Conservation (phyloP, 2,329 filamentous ascomycete species). For the Calonectria pauciramosa region DNA sequence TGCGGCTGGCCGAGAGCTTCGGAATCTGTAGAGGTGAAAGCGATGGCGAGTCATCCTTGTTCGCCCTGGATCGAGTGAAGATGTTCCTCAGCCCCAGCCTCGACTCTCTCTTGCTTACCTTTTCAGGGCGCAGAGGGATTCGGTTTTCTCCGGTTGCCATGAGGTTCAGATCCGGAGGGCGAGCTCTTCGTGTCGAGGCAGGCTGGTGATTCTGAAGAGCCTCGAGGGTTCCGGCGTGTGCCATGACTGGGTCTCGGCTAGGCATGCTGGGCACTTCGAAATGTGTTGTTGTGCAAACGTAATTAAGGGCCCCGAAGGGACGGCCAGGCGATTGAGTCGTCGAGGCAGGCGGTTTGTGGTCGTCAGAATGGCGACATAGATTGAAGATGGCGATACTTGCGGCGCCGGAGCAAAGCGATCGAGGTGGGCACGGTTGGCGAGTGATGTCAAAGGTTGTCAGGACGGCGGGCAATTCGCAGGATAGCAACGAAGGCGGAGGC, state of each 20-base stretch:
- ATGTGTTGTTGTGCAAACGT: neutral
- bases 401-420: neutral
- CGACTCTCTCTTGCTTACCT: constrained; percentile 63
- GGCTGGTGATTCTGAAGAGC: constrained; percentile 42
- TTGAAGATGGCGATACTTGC: constrained; percentile 15
- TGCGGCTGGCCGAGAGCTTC: constrained; percentile 57
- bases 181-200: constrained; percentile 38
- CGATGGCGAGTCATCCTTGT: constrained; percentile 51
- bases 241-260: constrained; percentile 45
- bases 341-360: constrained; percentile 27
- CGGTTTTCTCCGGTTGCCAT: constrained; percentile 51
- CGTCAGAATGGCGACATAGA: constrained; percentile 33
- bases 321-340: constrained; percentile 28
- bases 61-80: constrained; percentile 61
- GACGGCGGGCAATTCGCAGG: neutral
- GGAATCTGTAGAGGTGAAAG: constrained; percentile 48
- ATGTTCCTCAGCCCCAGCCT: constrained; percentile 65
- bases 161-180: constrained; percentile 43
- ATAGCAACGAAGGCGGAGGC: constrained; percentile 13
- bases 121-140: constrained; percentile 59
- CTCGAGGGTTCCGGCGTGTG: constrained; percentile 41
- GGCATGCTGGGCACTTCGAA: constrained; percentile 30
- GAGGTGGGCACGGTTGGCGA: neutral
- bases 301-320: constrained; percentile 22
- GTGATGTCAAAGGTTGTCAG: constrained; percentile 16